Conservation (phyloP, 805 yeast genomes). For the Pichia nakasei region DNA sequence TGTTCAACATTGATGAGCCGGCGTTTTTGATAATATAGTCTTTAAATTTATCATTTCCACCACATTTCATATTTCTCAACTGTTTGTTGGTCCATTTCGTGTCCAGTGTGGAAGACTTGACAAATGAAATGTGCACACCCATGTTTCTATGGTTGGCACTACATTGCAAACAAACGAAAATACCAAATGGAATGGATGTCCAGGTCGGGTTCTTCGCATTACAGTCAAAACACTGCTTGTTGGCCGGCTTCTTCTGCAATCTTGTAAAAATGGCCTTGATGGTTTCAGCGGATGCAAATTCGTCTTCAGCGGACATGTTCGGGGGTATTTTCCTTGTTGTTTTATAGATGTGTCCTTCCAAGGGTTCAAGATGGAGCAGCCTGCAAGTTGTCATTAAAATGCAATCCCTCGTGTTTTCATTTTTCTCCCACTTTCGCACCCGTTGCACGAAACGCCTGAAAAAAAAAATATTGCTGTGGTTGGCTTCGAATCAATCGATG, state of each 20-base stretch:
- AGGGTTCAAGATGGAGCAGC: too few relatives aligned
- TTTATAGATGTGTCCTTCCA: neutral
- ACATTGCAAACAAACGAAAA: slow-evolving; percentile 86
- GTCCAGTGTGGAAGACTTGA: slow-evolving; percentile 84
- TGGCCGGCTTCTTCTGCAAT: slow-evolving; percentile 58
- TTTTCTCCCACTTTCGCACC: too few relatives aligned
- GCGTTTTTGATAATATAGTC: slow-evolving; percentile 81
- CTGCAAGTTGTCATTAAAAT: too few relatives aligned
- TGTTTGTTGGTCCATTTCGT: slow-evolving; percentile 83
- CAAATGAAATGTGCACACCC: slow-evolving; percentile 95
- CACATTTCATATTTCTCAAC: slow-evolving; percentile 83
- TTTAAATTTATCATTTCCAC: slow-evolving; percentile 83
- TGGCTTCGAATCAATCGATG: too few relatives aligned
- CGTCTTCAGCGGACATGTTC: slow-evolving; percentile 15
- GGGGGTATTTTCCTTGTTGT: too few relatives aligned
- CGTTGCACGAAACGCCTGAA: too few relatives aligned
- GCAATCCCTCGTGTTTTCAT: too few relatives aligned
- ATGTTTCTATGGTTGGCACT: slow-evolving; percentile 91
- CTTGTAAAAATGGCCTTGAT: slow-evolving; percentile 55
- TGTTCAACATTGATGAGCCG: slow-evolving; percentile 61
- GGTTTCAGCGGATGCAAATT: slow-evolving; percentile 60
- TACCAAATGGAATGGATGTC: slow-evolving; percentile 97
- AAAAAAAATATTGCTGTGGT: too few relatives aligned
- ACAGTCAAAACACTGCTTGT: slow-evolving; percentile 87
- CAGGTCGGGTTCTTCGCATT: slow-evolving; percentile 92